Conservation (phyloP, 306 rosid genomes). For the Castanospermum australe region DNA sequence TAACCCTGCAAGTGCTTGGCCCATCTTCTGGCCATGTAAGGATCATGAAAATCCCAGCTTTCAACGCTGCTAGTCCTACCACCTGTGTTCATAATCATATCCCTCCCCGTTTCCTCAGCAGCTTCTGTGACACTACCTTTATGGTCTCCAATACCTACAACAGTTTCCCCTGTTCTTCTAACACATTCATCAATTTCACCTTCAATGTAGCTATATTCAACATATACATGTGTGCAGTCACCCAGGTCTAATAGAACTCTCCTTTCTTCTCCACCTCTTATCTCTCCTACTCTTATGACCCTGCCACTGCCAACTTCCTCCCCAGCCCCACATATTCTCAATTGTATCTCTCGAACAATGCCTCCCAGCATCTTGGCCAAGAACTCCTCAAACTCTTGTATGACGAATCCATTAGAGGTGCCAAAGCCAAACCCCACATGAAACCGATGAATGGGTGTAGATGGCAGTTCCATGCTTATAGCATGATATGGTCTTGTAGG, state of each 20-base stretch:
- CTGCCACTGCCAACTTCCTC: constrained; percentile 51
- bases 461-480: constrained; percentile 58
- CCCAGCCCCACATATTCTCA: constrained; percentile 51
- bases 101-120: constrained; percentile 37
- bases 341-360: constrained; percentile 65
- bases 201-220: constrained; percentile 75
- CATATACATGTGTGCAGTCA: constrained; percentile 59
- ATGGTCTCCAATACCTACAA: constrained; percentile 55
- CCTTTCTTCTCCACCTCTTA: constrained; percentile 81
- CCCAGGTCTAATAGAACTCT: constrained; percentile 60
- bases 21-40: constrained; percentile 98
- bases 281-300: constrained; percentile 73
- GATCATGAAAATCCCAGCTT: constrained; percentile 89
- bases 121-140: constrained; percentile 35
- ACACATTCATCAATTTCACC: constrained; percentile 67
- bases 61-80: constrained; percentile 78
- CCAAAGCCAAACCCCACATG: constrained; percentile 79
- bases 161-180: constrained; percentile 68
- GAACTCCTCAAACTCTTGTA: constrained; percentile 89
- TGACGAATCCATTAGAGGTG: constrained; percentile 62
- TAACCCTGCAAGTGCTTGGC: constrained; percentile 93
- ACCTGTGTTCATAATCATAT: constrained; percentile 36
- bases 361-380: constrained; percentile 71
- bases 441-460: constrained; percentile 78
- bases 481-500: constrained; percentile 72